Evolutionary conservation across 2,329 filamentous ascomycete species (phyloP), one percentile per base, ranked within the genome.

Genomic region (Biscogniauxia mediterranea): DNA sequence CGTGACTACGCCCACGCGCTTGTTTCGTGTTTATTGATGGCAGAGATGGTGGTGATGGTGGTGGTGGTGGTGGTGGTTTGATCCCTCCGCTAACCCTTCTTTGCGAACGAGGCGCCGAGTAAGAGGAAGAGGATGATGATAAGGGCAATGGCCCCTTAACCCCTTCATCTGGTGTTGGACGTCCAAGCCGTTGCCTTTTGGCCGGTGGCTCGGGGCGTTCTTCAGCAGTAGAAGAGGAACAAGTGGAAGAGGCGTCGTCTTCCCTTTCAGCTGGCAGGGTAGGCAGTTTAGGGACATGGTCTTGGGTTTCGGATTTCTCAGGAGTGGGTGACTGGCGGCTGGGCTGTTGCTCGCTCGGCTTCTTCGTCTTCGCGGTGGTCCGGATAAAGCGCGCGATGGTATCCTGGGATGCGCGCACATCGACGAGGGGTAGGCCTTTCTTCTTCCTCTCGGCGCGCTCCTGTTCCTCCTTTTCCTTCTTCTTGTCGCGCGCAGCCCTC

Each of bases 371-470:
- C 17, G 62, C 62, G 50, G 64, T 64, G 46, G 58, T 62, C 53
- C 64, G 73, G 7, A 84, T 73, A 60, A 88, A 88, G 42, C 78
- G 70, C 19, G 83, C 77, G 63, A 88, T 85, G 0, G 81, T 84
- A 51, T 81, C 81, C 69, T 88, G 85, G 38, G 85, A 87, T 0
- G 85, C 81, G 42, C 80, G 77, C 4, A 85, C 81, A 13, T 77
- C 77, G n/a, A 83, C 77, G 4, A 86, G 73, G 15, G 85, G 85
- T 61, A 85, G 60, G 0, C 85, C 82, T 58, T 77, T 80, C 63
- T 76, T 81, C 67, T 75, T 82, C 73, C 80, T 84, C 56, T 76
- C 79, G n/a, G 82, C 79, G 52, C 74, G 76, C 61, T 81, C 80
- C 7, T 77, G 78, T 25, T 77, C 71, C 55, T 84, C 83, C 68